A percentile compares a stretch with the other conserved stretches of the same genome.
Evolutionary conservation across 2,329 filamentous ascomycete genomes (phyloP).

Genomic region (Paramyrothecium roridum): DNA sequence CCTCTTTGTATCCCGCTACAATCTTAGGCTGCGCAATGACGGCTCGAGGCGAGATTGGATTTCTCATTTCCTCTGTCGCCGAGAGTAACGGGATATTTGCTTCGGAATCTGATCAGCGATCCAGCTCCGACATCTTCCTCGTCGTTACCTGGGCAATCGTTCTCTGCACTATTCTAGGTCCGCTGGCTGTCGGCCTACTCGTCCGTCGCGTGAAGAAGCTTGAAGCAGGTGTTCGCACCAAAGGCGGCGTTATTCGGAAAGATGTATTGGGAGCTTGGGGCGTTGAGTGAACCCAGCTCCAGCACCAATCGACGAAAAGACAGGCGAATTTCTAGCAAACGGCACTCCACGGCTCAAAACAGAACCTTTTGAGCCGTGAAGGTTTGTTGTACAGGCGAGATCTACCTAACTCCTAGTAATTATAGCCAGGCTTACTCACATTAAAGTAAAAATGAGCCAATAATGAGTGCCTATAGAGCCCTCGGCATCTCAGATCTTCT

Average conservation of each 20-base stretch:
- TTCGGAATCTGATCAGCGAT: constrained; percentile 1
- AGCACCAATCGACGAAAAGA: too few relatives aligned
- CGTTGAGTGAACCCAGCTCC: not conserved
- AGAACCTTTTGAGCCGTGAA: too few relatives aligned
- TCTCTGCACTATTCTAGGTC: constrained; percentile 51
- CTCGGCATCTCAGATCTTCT: too few relatives aligned
- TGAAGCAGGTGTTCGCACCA: constrained; percentile 6
- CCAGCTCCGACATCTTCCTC: constrained; percentile 42
- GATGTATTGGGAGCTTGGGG: constrained; percentile 19
- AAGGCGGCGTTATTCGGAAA: constrained; percentile 3
- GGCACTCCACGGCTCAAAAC: too few relatives aligned
- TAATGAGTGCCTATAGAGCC: too few relatives aligned
- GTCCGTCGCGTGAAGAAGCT: constrained; percentile 36
- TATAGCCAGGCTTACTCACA: too few relatives aligned
- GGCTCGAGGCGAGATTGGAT: constrained; percentile 76
- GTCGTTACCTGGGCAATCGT: constrained; percentile 55
- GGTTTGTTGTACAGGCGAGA: too few relatives aligned
- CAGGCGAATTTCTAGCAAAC: too few relatives aligned
- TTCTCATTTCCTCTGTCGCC: constrained; percentile 69
- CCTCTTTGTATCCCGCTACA: constrained; percentile 62
- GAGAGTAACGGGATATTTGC: constrained; percentile 47
- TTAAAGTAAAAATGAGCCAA: too few relatives aligned
- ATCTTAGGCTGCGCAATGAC: constrained; percentile 70
- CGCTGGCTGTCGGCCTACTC: constrained; percentile 44
- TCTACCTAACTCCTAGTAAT: too few relatives aligned